Evolutionary conservation across 139 green algal species (phyloP), one percentile per base, ranked within the genome.

Genomic region (Chlorella sp.): DNA sequence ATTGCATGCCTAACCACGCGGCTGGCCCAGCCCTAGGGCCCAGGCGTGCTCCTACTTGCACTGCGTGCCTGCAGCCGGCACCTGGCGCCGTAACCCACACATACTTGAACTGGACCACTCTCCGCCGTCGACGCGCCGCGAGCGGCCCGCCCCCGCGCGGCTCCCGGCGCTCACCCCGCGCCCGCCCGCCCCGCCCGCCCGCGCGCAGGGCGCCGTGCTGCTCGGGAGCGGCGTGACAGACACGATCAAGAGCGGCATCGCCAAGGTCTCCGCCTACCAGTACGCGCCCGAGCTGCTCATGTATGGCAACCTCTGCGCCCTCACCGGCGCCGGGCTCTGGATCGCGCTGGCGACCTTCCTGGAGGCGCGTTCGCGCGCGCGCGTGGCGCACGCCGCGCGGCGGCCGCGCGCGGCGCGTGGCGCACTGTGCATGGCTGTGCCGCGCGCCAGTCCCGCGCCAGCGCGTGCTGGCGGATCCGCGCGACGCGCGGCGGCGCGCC

Each of bases 251-350:
- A 51, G 40, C 8, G 74, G 80, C 51, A 84, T 89, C 38, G 82
- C 81, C 41, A 76, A 90, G 42, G 59, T 76, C 5, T 41, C 68
- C 36, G 36, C 31, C 33, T 91, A 84, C 58, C 53, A 38, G 0
- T 60, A 80, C n/a, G 63, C 70, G 29, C 87, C 87, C 23, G 77
- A 88, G 12, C 60, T 90, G 36, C 73, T 87, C 61, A 87, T 90
- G 82, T 92, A 87, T 45, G 89, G 89, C 46, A 92, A 93, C 82
- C 63, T 94, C 29, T 90, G 82, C 62, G 82, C 83, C 2, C 42
- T 91, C 3, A 33, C 27, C 29, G 14, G 51, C 29, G 9, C 5
- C 29, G 11, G 27, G 51, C 5, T 17, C 5, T 59, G 11, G 9
- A 23, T 59, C 21, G 51, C 21, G 27, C 6, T 17, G 14, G 9